phyloP scores from a whole-genome alignment of 805 yeast species.

The Kazachstania psychrophila region DNA sequence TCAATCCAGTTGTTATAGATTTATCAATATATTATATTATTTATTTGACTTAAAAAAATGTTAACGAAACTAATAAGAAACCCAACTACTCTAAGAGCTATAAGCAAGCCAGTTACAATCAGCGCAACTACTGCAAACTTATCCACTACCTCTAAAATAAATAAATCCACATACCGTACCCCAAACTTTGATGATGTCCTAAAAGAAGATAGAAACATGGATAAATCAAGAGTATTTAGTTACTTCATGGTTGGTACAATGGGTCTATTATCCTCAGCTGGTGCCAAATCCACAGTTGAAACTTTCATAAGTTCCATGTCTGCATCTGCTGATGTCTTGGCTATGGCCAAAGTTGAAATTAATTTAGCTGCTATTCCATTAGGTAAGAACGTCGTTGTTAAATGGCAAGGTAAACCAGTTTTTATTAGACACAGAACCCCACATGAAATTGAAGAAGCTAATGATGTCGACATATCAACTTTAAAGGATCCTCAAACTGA shows the following conservation, averaged over 20 bases:
- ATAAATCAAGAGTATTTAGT: slow-evolving; percentile 74
- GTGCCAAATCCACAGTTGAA: slow-evolving; percentile 94
- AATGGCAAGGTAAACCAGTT: slow-evolving; percentile 99
- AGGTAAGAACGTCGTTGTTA: slow-evolving; percentile 95
- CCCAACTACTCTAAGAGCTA: slow-evolving; percentile 1
- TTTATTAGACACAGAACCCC: slow-evolving; percentile 98
- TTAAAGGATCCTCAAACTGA: slow-evolving; percentile 95
- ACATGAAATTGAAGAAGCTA: slow-evolving; percentile 91
- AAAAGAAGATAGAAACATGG: slow-evolving; percentile 60
- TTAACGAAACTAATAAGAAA: slow-evolving; percentile 4
- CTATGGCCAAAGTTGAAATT: slow-evolving; percentile 99
- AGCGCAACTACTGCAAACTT: slow-evolving; percentile 16
- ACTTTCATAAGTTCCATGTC: slow-evolving; percentile 86
- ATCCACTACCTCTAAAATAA: slow-evolving; percentile 22
- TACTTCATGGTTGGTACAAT: slow-evolving; percentile 97
- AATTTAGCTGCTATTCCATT: slow-evolving; percentile 87
- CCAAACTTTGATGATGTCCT: slow-evolving; percentile 83
- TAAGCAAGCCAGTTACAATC: slow-evolving; percentile 4
- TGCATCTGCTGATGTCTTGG: slow-evolving; percentile 97
- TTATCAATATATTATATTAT: too few relatives aligned
- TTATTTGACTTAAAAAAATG: too few relatives aligned
- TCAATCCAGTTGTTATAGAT: too few relatives aligned
- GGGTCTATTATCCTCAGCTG: slow-evolving; percentile 84
- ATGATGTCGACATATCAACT: slow-evolving; percentile 58
- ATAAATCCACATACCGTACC: slow-evolving; percentile 74